Percentiles rank a stretch among this genome's conserved stretches.
Conservation (phyloP, 305 asterid genomes). For the Fraxinus albicans region DNA sequence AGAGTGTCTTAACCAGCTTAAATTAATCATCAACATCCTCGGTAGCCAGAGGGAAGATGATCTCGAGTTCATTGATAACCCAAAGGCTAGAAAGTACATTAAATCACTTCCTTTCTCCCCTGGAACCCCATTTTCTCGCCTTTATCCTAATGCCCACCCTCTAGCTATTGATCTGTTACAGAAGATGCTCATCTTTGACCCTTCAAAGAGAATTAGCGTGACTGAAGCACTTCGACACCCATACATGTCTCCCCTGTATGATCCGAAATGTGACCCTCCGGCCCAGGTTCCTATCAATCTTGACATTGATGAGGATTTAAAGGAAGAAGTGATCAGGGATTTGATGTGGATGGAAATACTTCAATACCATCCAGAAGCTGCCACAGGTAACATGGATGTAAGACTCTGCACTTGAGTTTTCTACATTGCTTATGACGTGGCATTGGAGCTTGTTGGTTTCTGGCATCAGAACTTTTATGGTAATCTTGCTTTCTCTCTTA, state of each 20-base stretch:
- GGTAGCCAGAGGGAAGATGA: conserved; percentile 40
- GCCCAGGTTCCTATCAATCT: conserved; percentile 35
- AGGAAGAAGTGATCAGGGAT: conserved; percentile 36
- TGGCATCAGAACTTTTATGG: neutral
- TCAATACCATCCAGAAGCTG: conserved; percentile 34
- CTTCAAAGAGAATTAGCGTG: conserved; percentile 37
- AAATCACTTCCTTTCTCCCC: conserved; percentile 37
- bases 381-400: conserved; percentile 8
- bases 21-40: conserved; percentile 35
- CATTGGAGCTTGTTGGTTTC: neutral
- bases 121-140: conserved; percentile 29
- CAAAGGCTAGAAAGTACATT: conserved; percentile 32
- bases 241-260: conserved; percentile 32
- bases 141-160: conserved; percentile 34
- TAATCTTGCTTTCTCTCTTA: neutral
- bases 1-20: conserved; percentile 39
- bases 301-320: conserved; percentile 35
- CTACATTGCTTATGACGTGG: neutral
- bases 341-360: conserved; percentile 39
- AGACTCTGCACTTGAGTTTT: conserved; percentile 9
- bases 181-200: conserved; percentile 38
- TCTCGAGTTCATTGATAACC: conserved; percentile 33
- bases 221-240: conserved; percentile 36
- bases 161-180: conserved; percentile 36
- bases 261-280: conserved; percentile 31